Evolutionary conservation across 1,139 yeast genomes (phyloP), one percentile per base, ranked within the genome.

Genomic region (Nakaseomyces nivariensis): DNA sequence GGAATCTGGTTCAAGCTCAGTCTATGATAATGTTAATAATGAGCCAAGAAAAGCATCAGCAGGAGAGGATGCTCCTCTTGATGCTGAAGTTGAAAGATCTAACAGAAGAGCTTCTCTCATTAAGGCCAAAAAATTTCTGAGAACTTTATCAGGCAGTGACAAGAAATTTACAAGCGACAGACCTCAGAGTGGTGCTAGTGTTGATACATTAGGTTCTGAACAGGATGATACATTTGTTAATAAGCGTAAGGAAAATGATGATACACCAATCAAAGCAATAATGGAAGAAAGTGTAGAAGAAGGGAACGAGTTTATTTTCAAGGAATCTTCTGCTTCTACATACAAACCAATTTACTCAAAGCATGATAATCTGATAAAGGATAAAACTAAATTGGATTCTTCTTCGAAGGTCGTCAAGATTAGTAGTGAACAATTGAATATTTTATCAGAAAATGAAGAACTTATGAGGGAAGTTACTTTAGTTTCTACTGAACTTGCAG

Each of bases 401-500:
- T 17, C 24, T 10, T 24, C 42, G 13, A 58, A 56, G 40, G 59
- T 61, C 13, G 55, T 71, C 36, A 60, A 59, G 3, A 74, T 82
- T 50, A 72, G 80, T 3, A 75, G 79, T 45, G 85, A 79, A 37
- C 88, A 84, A 56, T 63, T 82, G 54, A 81, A 82, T 2, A 70
- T 83, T 4, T 72, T 84, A 71, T 76, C 72, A 40, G 78, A 83
- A 49, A 82, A 81, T 54, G 74, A 72, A 48, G 77, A 75, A 34
- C 66, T 85, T 43, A 70, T 82, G 57, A 74, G 76, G 53, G 92
- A 85, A 61, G 67, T 85, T 46, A 83, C 82, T 53, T 62, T 82
- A 36, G 82, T 85, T 0, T 81, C 90, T 2, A 76, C 78, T 24
- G 94, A 85, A 60, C 71, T 85, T 48, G 90, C 89, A 0, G 77